Base-by-base conservation (phyloP, 208 protist species). In the Plasmodiophora brassicae region DNA sequence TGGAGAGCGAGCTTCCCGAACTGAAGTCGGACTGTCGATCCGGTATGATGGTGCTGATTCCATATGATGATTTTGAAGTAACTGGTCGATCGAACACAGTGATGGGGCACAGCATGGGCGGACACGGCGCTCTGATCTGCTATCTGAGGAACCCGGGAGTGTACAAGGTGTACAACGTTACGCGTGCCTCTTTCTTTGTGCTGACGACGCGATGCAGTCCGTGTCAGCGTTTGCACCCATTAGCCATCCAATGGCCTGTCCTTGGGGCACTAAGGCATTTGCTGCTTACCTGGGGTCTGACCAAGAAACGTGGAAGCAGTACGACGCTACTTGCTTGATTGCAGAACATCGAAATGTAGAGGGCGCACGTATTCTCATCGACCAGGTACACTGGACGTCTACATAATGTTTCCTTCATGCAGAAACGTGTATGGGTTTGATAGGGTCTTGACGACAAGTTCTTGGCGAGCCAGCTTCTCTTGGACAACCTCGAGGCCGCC, bases 201-300 rank as follows among this genome's bases (percentile, higher is more conserved):
- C 25, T 57, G n/a, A 86, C 50, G 45, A 44, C 50, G 25, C 20
- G 10, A 14, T 54, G 20, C 28, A 86, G 84, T 86, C 84, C 20
- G 84, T 86, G 28, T 71, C 46, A 5, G 84, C 84, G 20, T 86
- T 86, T 86, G 45, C 84, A 14, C 84, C 84, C 10, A 86, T 86
- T 5, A 44, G 14, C 14, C 45, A 86, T 65, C 84, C 84, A n/a
- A 54, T 36, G 20, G 46, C 45, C 20, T 86, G 35, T 5, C 14
- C 46, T 5, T 86, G 84, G 84, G 84, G 84, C 5, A 53, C 36
- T n/a, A 57, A 86, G 14, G 84, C 84, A 28, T 86, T 86, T n/a
- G 28, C 46, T 14, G 84, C 46, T 5, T 86, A 86, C 44, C 50
- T 86, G 35, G 84, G 84, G n/a, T 8, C 5, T 57, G 84, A 86